Base-by-base conservation (phyloP, 306 rosid genomes). In the Betula pendula region DNA sequence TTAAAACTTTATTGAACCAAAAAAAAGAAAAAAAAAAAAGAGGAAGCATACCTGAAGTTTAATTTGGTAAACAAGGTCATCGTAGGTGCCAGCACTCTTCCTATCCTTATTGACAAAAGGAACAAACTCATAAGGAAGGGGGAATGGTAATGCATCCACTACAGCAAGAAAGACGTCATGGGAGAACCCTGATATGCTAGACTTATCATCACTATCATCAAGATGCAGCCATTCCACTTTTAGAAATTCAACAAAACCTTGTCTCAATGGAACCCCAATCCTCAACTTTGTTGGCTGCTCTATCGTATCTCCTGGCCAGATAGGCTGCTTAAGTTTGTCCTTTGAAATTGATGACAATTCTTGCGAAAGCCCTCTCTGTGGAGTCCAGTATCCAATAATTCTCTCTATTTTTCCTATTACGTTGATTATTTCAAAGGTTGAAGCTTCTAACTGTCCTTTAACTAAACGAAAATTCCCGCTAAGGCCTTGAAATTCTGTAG, bases 241-340 rank as follows among this genome's bases (percentile, higher is more conserved):
- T 5, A 79, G 0, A 33, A 87, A 77, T 44, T 80, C 76, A 14
- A 24, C 2, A 40, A 82, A 82, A 27, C 80, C 83, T 2, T 6
- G 48, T 49, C 58, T 82, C 33, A 19, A 10, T 0, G 84, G 88
- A 6, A 87, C 85, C 11, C 83, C 87, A 11, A 87, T 82, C 59
- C 50, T 82, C 45, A 84, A 25, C 71, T 72, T 84, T 29, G 83
- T 42, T 2, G 83, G 81, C 43, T 50, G 51, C 0, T 27, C 62
- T n/a, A 8, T 68, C 19, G 82, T 68, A 3, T 74, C 47, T 8
- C 88, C 88, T 0, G 91, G 91, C 88, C 91, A 87, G 2, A 75
- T 60, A 6, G 80, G 79, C 42, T 33, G 59, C 47, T 73, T 74
- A n/a, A 86, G 73, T 29, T 40, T 76, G 16, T 17, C 48, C 6